Evolutionary conservation across 345 rosid species (phyloP).

Genomic region (Camelina hispida): DNA sequence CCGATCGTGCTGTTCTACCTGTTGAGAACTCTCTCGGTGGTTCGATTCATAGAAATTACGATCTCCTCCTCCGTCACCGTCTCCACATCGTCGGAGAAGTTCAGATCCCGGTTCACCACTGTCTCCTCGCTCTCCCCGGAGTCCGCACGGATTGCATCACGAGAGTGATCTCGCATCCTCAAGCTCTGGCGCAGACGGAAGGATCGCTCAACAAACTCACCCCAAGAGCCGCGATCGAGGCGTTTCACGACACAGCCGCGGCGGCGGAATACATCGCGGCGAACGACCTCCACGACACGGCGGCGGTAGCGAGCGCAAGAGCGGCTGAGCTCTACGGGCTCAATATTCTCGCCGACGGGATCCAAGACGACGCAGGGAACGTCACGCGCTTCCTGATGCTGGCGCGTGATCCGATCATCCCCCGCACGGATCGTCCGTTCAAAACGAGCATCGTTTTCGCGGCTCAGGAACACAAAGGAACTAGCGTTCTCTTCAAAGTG

Average conservation of each 20-base stretch:
- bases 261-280: conserved; percentile 88
- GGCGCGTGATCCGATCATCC: conserved; percentile 96
- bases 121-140: conserved; percentile 91
- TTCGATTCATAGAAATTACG: conserved; percentile 92
- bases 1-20: conserved; percentile 92
- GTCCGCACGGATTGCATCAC: conserved; percentile 66
- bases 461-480: conserved; percentile 86
- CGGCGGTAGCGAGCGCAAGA: conserved; percentile 73
- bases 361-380: conserved; percentile 88
- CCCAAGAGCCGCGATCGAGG: conserved; percentile 78
- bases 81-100: conserved; percentile 98
- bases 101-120: conserved; percentile 93
- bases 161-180: conserved; percentile 96
- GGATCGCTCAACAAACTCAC: conserved; percentile 78
- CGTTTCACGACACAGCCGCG: conserved; percentile 93
- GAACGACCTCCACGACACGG: conserved; percentile 72
- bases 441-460: conserved; percentile 98
- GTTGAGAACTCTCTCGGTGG: conserved; percentile 97
- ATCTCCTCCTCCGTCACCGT: conserved; percentile 92
- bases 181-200: conserved; percentile 92
- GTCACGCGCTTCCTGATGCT: conserved; percentile 94
- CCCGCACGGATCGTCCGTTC: conserved; percentile 91
- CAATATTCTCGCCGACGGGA: conserved; percentile 61
- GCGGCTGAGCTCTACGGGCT: conserved; percentile 84
- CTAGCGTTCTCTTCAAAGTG: conserved; percentile 89